Evolutionary conservation across 805 yeast species (phyloP), one percentile per base, ranked within the genome.

Genomic region (Starmerella cellae): DNA sequence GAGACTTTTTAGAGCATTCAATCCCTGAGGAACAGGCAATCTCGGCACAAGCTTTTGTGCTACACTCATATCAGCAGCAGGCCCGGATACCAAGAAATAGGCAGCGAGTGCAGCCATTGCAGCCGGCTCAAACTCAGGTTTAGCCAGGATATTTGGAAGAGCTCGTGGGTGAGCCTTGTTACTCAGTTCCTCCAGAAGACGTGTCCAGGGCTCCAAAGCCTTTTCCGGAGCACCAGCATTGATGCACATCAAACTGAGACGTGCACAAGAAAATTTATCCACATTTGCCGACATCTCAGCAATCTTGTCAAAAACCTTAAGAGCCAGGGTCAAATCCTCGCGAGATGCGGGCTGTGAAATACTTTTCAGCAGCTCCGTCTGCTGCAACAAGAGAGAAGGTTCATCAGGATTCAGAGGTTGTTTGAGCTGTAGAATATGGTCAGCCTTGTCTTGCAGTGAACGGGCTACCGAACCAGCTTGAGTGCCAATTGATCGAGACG

Each of bases 121-220:
- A 8, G 62, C 58, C 14, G 58, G 55, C 22, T 49, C 43, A 40
- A 54, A 56, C 30, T 48, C 52, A 2, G 45, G 47, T 18, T 36
- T 30, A 5, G 52, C 45, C 13, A 57, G 50, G 13, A 43, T 35
- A 3, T 28, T 41, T 18, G 45, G 37, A 23, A 53, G 37, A 2
- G 34, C 22, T 5, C 8, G 4, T 8, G 39, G 35, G n/a, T 20
- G 17, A 14, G 44, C 35, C 24, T 35, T 31, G 9, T 16, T 18
- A 8, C 55, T 52, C 17, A 57, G 45, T 2, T 50, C 43, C 45
- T 59, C 63, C n/a, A 57, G 50, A 35, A 57, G 51, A 18, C 52
- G 53, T 23, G 60, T 58, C 63, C 63, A 60, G 16, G 53, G 44
- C 35, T 59, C 60, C 10, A 59, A 41, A 14, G 56, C 63, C 31